Base-by-base conservation (phyloP, 2,329 filamentous ascomycete species). In the Pestalotiopsis sp. region DNA sequence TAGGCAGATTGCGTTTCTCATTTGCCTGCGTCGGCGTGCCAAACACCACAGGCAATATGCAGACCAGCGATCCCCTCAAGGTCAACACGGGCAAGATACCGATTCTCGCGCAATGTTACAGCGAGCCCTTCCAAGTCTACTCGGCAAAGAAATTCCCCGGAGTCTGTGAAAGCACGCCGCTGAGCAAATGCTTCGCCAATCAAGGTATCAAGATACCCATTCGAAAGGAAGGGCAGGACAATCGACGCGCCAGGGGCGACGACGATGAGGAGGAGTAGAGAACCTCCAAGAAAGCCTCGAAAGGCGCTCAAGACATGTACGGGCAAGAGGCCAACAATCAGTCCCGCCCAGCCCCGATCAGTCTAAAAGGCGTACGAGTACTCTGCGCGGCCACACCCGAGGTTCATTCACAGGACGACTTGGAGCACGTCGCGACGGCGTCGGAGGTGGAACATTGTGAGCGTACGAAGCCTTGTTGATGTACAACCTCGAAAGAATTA, bases 191-290 rank as follows among this genome's bases (percentile, higher is more conserved):
- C 70, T 98, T 99, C 82, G 95, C 96, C 3, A 86, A 89, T 1
- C 96, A 99, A 77, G 96, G 96, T 27, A 97, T 97, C 81, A 98
- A 98, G 81, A 98, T 98, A 27, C 95, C 95, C 0, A 98, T 98
- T 67, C 86, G 95, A 25, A 98, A 98, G 80, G 95, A 98, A 76
- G 91, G 92, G 1, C 78, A 79, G 14, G 81, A 82, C 52, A 52
- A 52, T 20, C 79, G 71, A 77, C 85, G 84, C 68, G 79, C 82
- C 56, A 84, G 83, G 71, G 85, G 85, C 45, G 82, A 82, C 20
- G 85, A 85, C 38, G 86, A 87, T 14, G 85, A 88, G n/a, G 84
- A 87, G 31, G 80, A 81, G 23, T 64, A 52, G 59, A 14, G 5
- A 20, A 39, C 17, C 31, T 36, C 31, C 31, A 36, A 36, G 31